Evolutionary conservation across 805 yeast species (phyloP), one percentile per base, ranked within the genome.

Genomic region (Lachancea waltii): DNA sequence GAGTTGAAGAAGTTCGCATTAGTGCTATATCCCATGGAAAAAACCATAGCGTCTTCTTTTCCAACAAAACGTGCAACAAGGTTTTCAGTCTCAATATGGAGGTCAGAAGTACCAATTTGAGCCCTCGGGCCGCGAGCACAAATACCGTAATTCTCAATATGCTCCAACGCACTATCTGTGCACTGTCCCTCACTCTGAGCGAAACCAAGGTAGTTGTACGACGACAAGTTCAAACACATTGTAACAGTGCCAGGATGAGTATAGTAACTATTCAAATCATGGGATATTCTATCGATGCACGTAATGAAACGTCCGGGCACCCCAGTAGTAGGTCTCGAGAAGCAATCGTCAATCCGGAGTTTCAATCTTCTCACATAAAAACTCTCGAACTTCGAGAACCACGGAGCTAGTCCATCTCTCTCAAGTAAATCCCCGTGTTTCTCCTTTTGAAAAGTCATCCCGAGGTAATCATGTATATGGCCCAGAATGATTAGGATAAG

Each of bases 1-100:
- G 95, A 75, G 20, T 86, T 69, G 58, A 92, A 90, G 38, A 92
- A 68, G 51, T 81, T 79, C 14, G 95, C 95, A 59, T 92, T 92
- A 4, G 98, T 92, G 50, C 95, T 92, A 59, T 86, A 92, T 41
- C 99, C 99, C 84, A 86, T 92, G 29, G 94, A 81, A 49, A 86
- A 83, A 19, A 92, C 64, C 55, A 87, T 67, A 3, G 95, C 75
- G 48, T 84, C 95, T 45, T 89, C 95, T 58, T 86, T 85, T 18
- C 96, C 97, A 18, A 90, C 77, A 59, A 90, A 92, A 17, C 77
- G 69, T 19, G 99, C 95, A 43, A 87, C 69, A 25, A 80, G 71
- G 42, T 58, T 62, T 64, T 92, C 98, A 41, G 95, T 81, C 44
- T 75, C 72, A 25, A 63, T 49, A 55, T 84, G 95, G 49, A 86